These are phyloP conservation scores for Monilinia fructicola DNA, from an alignment of 2,329 filamentous ascomycete species.

Conservation along the genomic window DNA sequence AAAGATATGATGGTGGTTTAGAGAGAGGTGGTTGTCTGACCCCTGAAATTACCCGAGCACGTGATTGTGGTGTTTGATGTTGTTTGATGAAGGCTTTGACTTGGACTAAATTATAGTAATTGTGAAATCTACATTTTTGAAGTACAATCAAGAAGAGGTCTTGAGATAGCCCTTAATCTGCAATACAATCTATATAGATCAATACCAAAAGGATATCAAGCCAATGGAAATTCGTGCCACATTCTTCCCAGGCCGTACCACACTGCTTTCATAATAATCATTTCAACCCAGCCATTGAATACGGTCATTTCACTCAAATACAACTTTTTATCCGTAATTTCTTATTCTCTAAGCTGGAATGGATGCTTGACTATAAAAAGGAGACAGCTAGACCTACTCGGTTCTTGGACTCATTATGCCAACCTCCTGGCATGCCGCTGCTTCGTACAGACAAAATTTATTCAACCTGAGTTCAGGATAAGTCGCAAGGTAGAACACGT, in stretches of 20 bases:
- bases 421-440: background rate
- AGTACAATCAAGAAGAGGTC: background rate
- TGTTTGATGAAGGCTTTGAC: background rate
- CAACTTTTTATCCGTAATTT: background rate
- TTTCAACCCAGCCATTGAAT: background rate
- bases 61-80: background rate
- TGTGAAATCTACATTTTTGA: background rate
- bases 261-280: background rate
- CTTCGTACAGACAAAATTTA: background rate
- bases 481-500: background rate
- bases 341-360: background rate
- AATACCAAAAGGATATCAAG: background rate
- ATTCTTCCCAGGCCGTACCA: background rate
- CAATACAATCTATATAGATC: background rate
- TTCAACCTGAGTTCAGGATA: background rate
- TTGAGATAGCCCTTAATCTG: background rate
- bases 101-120: background rate
- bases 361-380: background rate
- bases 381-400: background rate
- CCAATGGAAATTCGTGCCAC: too few species aligned
- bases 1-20: background rate
- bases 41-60: background rate
- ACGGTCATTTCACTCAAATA: background rate
- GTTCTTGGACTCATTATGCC: background rate
- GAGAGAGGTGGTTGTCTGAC: background rate